These are phyloP conservation scores for Albatrellus ellisii DNA, from an alignment of 768 basidiomycete species.

Conservation along the genomic window DNA sequence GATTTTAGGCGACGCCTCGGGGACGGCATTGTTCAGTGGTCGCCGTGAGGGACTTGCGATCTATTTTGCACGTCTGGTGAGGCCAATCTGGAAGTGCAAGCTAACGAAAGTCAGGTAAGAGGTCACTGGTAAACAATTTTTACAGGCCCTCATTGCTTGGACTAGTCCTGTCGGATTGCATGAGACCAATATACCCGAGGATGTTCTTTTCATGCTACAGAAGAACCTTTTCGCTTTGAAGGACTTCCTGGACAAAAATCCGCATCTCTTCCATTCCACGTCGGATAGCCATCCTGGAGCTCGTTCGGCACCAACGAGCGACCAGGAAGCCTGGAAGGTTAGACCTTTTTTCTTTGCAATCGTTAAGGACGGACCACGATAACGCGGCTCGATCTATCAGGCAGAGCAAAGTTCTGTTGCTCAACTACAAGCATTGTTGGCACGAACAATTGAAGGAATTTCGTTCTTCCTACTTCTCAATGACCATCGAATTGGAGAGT, in stretches of 20 bases:
- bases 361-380: no score
- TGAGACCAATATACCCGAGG: conserved; percentile 51
- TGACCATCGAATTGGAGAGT: conserved; percentile 81
- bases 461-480: conserved; percentile 86
- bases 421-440: conserved; percentile 62
- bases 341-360: no score
- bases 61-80: conserved; percentile 74
- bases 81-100: conserved; percentile 81
- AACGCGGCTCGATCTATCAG: conserved; percentile 24
- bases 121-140: conserved; percentile 2
- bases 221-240: conserved; percentile 69
- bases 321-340: conserved; percentile 88
- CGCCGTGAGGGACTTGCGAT: conserved; percentile 80
- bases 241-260: conserved; percentile 68
- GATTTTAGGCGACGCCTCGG: conserved; percentile 24
- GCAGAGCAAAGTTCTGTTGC: conserved; percentile 74
- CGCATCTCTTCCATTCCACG: conserved; percentile 75
- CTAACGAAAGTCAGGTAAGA: conserved; percentile 52
- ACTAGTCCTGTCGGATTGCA: conserved; percentile 32
- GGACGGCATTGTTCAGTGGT: conserved; percentile 72
- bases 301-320: conserved; percentile 40
- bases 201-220: conserved; percentile 54
- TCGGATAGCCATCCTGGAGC: conserved; percentile 52
- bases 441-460: conserved; percentile 84
- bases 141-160: no score